Conservation (phyloP, 148 eudicot genomes). For the Fallopia convolvulus region DNA sequence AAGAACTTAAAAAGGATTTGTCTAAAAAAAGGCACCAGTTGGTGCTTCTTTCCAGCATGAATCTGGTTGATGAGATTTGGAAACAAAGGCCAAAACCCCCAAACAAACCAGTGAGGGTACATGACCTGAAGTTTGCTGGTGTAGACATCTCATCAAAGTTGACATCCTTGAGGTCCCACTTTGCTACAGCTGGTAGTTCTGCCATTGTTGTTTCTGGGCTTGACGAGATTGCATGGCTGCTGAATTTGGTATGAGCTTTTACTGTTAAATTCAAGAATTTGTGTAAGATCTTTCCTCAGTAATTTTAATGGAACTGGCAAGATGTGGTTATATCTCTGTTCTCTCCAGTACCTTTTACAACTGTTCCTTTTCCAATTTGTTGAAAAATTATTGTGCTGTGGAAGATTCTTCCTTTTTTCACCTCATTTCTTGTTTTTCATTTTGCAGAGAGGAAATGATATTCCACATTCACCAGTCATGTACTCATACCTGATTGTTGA, state of each 20-base stretch:
- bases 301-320: background rate
- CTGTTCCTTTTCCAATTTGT: background rate
- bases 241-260: conserved; percentile 63
- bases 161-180: conserved; percentile 67
- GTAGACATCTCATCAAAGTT: conserved; percentile 65
- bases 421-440: conserved; percentile 2
- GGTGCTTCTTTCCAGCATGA: conserved; percentile 61
- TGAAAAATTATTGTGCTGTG: background rate
- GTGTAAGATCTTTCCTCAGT: background rate
- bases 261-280: background rate
- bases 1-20: conserved; percentile 70
- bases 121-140: conserved; percentile 89
- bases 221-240: conserved; percentile 93
- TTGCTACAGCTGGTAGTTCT: conserved; percentile 54
- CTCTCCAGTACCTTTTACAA: background rate
- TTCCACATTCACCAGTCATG: conserved; percentile 91
- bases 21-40: conserved; percentile 71
- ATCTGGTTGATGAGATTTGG: conserved; percentile 95
- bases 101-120: conserved; percentile 54
- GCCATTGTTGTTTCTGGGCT: conserved; percentile 81
- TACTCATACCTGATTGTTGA: conserved; percentile 86
- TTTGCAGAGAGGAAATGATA: conserved; percentile 84
- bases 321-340: background rate
- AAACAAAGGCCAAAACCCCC: conserved; percentile 81
- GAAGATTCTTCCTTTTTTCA: background rate